Percentiles rank a stretch among this genome's conserved stretches.
Conservation (phyloP, 164 flowering plant genomes). For the Pachysandra terminalis region DNA sequence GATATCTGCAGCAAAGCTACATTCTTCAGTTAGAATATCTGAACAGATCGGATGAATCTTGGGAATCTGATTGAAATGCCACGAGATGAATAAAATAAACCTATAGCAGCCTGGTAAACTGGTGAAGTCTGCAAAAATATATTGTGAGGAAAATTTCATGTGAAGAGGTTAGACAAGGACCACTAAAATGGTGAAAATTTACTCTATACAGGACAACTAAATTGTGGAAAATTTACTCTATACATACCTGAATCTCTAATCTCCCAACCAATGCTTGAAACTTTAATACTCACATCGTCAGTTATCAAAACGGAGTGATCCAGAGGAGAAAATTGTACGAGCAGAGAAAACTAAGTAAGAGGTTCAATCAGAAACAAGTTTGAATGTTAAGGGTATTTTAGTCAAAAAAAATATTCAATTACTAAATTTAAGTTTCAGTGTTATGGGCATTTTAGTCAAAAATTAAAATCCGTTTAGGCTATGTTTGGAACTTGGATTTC, state of each 20-base stretch:
- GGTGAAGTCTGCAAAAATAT: slow-evolving; percentile 55
- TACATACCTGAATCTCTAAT: slow-evolving; percentile 65
- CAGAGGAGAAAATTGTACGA: too few species aligned
- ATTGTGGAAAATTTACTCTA: background rate
- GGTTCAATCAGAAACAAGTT: too few species aligned
- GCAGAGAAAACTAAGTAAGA: too few species aligned
- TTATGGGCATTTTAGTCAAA: too few species aligned
- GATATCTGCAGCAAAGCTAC: slow-evolving; percentile 74
- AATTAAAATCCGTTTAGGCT: too few species aligned
- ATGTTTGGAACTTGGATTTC: too few species aligned
- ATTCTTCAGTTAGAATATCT: slow-evolving; percentile 73
- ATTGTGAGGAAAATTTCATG: background rate
- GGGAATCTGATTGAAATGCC: slow-evolving; percentile 93
- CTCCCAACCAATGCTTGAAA: slow-evolving; percentile 94
- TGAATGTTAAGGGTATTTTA: too few species aligned
- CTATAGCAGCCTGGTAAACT: slow-evolving; percentile 85
- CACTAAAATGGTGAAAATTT: background rate
- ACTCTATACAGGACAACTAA: too few species aligned
- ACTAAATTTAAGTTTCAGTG: too few species aligned
- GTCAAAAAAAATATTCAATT: too few species aligned
- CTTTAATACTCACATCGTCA: too few species aligned
- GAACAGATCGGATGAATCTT: slow-evolving; percentile 55
- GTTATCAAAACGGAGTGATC: too few species aligned
- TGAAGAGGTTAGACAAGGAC: background rate
- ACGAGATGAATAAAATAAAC: slow-evolving; percentile 75